Base-by-base conservation (phyloP, 2,329 filamentous ascomycete species). In the Orbilia quercus region DNA sequence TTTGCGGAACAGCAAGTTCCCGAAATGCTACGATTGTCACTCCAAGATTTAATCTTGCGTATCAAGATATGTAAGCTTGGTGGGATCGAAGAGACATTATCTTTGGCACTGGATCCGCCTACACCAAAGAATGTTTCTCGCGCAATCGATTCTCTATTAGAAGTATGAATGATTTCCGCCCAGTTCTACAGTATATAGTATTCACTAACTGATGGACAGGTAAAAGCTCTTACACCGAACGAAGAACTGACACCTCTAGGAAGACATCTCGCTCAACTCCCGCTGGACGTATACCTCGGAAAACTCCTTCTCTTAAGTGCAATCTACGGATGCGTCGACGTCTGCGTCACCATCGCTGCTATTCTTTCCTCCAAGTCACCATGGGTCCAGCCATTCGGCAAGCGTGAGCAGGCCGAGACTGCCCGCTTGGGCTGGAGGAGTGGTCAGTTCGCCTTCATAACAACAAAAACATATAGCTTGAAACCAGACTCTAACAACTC, bases 41-140 rank as follows among this genome's bases (percentile, higher is more conserved):
- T 99, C 9, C 95, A 99, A 80, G 95, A 99, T 79, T 84, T 99
- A 9, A 92, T 96, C 3, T 93, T 99, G 79, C 89, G 95, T 7
- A 93, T 98, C 76, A 99, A 99, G 82, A 96, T 97, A 48, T 99
- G 94, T 84, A 96, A 96, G 79, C 86, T 99, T 45, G 95, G 95
- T 9, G 90, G 91, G 42, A 96, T 98, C 60, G 94, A 98, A 79
- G 88, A 94, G 77, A 97, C 93, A 0, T 84, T 99, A 7, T 87
- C 90, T 20, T 88, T 93, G 80, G 95, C 95, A 2, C 84, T 99
- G 14, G 95, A 99, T 79, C 90, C 94, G 0, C 95, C 95, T 0
- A 93, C 90, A 0, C 85, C 90, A 0, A 96, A 94, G 82, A 99
- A 98, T 77, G 96, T 99, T 51, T 89, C 92, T 22, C 88, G 94